Base-by-base conservation (phyloP, 306 rosid species). In the Prunus persica region DNA sequence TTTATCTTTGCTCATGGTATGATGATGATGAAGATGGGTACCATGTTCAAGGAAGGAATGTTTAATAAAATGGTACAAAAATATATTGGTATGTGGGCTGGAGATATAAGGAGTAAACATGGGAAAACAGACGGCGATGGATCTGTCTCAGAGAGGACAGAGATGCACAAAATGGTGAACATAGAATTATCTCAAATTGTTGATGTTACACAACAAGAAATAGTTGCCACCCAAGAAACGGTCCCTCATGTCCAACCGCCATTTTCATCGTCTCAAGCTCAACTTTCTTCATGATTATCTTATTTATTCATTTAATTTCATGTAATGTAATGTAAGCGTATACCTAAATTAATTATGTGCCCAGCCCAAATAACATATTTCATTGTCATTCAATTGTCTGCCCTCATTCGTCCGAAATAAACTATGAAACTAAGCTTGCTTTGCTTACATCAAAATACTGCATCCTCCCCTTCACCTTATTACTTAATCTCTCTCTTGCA, bases 21-120 rank as follows among this genome's bases (percentile, higher is more conserved):
- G 64, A 22, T 5, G 43, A 75, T 72, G 79, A 76, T 72, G 74
- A 76, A 93, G 98, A 92, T 94, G 98, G 98, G 98, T 18, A 84
- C 66, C 73, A 13, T 22, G 9, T 49, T 51, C 76, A 89, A 86
- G 91, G 8, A 58, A 60, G 87, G 87, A 10, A 78, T 84, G 77
- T 20, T 81, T 49, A 11, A 54, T 12, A 51, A 56, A 0, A 0
- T 0, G 20, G 3, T 14, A 19, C 74, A 47, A n/a, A 6, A 32
- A 67, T 1, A 30, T 20, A 1, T 77, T 0, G 2, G 1, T 65
- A 4, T 0, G 0, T 81, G 88, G 86, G 57, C 8, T 6, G 20
- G 22, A 34, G 58, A 2, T 1, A 12, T 16, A 30, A 30, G 0
- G 13, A 20, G 0, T 20, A 12, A 11, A 64, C 2, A 2, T 7